Percentiles rank a stretch among this genome's conserved stretches.
phyloP scores from a whole-genome alignment of 2,329 filamentous ascomycete genomes.

The Neoscytalidium dimidiatum region DNA sequence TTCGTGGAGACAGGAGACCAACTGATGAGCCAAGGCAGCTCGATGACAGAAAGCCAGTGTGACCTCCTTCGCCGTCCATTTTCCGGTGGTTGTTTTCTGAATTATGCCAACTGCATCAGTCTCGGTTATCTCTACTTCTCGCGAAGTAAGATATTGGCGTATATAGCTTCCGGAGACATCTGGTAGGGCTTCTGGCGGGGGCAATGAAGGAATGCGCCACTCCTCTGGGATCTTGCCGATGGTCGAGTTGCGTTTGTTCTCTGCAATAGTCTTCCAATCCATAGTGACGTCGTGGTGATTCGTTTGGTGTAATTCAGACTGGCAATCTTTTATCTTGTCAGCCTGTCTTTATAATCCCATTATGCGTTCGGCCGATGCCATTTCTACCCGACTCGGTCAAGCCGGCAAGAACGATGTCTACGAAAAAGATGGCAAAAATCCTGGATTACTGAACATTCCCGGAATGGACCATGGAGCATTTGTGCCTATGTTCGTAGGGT shows the following conservation, averaged over 20 bases:
- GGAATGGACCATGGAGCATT: background rate
- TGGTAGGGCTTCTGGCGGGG: background rate
- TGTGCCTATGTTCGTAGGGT: background rate
- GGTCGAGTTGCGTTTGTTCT: background rate
- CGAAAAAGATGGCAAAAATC: background rate
- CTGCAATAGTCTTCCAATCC: background rate
- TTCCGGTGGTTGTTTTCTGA: slow-evolving; percentile 53
- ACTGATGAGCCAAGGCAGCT: slow-evolving; percentile 54
- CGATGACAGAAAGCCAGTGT: slow-evolving; percentile 59
- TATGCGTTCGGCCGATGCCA: no score
- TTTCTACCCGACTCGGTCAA: background rate
- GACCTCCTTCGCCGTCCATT: slow-evolving; percentile 59
- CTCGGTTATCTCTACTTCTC: slow-evolving; percentile 63
- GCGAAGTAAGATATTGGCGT: slow-evolving; percentile 54
- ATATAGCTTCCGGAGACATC: slow-evolving; percentile 58
- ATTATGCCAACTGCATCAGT: slow-evolving; percentile 60
- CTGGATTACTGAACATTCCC: background rate
- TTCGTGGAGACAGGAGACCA: slow-evolving; percentile 47
- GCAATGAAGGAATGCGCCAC: background rate
- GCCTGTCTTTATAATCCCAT: no score
- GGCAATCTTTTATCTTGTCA: background rate
- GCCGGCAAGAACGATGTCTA: background rate
- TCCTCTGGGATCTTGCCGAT: background rate
- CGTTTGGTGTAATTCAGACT: background rate
- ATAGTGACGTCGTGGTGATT: background rate